These are phyloP conservation scores for Eimeria sp. DNA, from an alignment of 169 alveolate genomes.

Conservation along the genomic window DNA sequence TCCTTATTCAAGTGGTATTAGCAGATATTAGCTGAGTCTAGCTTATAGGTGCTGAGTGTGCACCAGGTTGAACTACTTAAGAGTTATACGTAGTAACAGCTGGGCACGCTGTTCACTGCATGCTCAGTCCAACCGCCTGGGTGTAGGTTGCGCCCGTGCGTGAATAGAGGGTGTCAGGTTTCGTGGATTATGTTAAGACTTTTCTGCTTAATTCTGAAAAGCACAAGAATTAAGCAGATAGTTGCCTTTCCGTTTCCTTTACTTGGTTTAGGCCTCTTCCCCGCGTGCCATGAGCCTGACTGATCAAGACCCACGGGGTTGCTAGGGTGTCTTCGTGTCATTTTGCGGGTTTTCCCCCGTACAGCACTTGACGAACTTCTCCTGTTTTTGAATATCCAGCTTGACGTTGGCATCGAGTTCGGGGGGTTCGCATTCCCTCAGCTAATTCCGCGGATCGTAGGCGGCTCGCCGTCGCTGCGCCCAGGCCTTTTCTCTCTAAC, in stretches of 20 bases:
- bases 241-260: constrained; percentile 1
- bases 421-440: not conserved
- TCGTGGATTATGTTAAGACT: not conserved
- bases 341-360: not conserved
- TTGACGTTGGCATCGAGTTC: constrained; percentile 1
- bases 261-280: constrained; percentile 2
- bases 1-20: too few species aligned
- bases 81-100: too few species aligned
- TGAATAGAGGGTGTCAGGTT: not conserved
- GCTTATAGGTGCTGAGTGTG: too few species aligned
- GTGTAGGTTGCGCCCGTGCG: constrained; percentile 1
- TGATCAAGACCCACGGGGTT: not conserved
- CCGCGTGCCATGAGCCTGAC: constrained; percentile 7
- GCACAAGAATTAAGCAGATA: not conserved
- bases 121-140: constrained; percentile 3
- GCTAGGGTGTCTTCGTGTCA: not conserved
- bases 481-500: not conserved
- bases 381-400: not conserved
- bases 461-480: constrained; percentile 26
- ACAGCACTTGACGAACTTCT: constrained; percentile 8
- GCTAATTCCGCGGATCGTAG: not conserved
- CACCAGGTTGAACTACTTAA: too few species aligned
- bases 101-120: too few species aligned
- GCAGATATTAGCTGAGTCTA: not conserved
- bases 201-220: constrained; percentile 1